Base-by-base conservation (phyloP, 768 basidiomycete genomes). In the Hemileccinum impolitum region DNA sequence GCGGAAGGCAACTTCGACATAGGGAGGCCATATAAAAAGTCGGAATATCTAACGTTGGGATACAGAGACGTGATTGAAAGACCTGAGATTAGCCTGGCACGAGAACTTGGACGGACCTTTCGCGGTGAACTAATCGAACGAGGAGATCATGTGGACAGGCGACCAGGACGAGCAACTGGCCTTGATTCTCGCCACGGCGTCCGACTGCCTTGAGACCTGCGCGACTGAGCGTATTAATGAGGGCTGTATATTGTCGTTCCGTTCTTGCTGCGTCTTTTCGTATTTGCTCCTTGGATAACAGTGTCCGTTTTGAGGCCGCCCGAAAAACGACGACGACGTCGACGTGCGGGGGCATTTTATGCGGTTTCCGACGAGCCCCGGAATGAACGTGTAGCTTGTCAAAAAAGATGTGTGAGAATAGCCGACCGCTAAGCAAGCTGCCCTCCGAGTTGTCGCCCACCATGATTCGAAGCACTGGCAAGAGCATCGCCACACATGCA, bases 321-420 rank as follows among this genome's bases (percentile, higher is more conserved):
- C 78, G 77, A 61, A 91, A 90, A 38, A 86, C 72, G 52, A 92
- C 71, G 43, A 91, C 81, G 26, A 90, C 74, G 68, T 92, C 87
- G 41, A 87, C 82, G 47, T 81, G 74, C 13, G 80, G 82, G 8
- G 72, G 64, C 72, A 75, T 76, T 38, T 23, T 50, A 5, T 31
- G n/a, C 21, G 35, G 45, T 14, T 42, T 30, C 19, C 19, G 28
- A 30, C 26, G 43, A 17, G 15, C 30, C 39, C 14, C 12, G 21
- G 35, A 28, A 5, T 38, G 37, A 11, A 1, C 23, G 21, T n/a
- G 19, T 19, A 36, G 37, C 35, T 49, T 11, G 48, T 49, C 30
- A 19, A 45, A 42, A 26, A 50, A 23, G 38, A 25, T 8, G 48
- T 43, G 50, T 39, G 50, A 41, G 41, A 50, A 51, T 38, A n/a